Evolutionary conservation across 1,284 basidiomycete species (phyloP).

Genomic region (Mycocalia duriaeana): DNA sequence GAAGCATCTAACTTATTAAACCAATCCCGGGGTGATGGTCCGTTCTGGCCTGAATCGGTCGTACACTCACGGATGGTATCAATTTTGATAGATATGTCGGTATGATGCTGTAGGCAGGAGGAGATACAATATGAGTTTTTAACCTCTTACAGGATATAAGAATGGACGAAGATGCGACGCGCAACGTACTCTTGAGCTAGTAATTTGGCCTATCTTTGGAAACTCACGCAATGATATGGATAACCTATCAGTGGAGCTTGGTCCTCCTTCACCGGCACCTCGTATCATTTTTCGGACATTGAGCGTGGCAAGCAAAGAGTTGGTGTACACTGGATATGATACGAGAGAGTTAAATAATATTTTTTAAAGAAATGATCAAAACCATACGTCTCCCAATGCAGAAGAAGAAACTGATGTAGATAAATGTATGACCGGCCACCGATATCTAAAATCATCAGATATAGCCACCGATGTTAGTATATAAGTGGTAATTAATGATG

Average conservation of each 20-base stretch:
- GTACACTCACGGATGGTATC: conserved; percentile 45
- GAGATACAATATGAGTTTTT: conserved; percentile 4
- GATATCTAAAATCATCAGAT: conserved; percentile 36
- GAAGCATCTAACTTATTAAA: no score
- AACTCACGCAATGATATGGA: conserved; percentile 32
- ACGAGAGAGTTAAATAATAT: neutral
- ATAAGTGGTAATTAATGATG: no score
- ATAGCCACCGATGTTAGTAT: no score
- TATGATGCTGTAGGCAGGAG: conserved; percentile 23
- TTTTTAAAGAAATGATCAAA: conserved; percentile 24
- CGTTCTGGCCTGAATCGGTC: conserved; percentile 29
- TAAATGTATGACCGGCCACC: conserved; percentile 38
- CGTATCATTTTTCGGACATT: conserved; percentile 49
- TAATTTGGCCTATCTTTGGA: conserved; percentile 15
- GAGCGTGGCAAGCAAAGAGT: conserved; percentile 50
- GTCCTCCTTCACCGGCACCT: conserved; percentile 30
- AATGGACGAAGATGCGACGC: no score
- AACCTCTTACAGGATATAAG: no score
- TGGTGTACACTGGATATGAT: conserved; percentile 37
- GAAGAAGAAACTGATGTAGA: conserved; percentile 54
- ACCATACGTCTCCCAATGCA: conserved; percentile 48
- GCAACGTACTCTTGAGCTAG: conserved; percentile 18
- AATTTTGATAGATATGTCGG: conserved; percentile 49
- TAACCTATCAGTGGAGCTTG: conserved; percentile 36
- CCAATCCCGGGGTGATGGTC: no score